Evolutionary conservation across 192 early-diverging fungal genomes (phyloP), one percentile per base, ranked within the genome.

Genomic region (Coemansia sp.): DNA sequence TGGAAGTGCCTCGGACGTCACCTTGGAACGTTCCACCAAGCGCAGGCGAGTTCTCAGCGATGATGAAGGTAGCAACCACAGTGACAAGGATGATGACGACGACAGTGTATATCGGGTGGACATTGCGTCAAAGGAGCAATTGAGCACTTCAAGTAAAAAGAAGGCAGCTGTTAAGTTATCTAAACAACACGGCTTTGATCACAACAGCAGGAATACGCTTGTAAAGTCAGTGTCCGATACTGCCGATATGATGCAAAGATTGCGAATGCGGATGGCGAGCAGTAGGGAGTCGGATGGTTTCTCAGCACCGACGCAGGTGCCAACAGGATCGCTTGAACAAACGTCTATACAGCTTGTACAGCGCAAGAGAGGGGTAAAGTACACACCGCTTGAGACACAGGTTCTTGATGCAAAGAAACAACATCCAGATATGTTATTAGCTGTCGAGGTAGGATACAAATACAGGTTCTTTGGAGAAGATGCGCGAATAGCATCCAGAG

Each of bases 361-460:
- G 69, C 80, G 80, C 19, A 41, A 40, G 41, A 46, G 51, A 19
- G 75, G 75, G 11, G 55, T 55, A 8, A 84, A 84, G 41, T 91
- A 89, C 69, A 97, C 94, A 12, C 93, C 95, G 15, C 80, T 97
- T 22, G 95, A 97, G 71, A 62, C 81, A 21, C 95, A 97, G 67
- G 90, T 89, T 59, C 74, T 93, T 18, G 90, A 91, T 11, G 80
- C 93, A 37, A 94, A 92, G 70, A 69, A 74, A 15, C 65, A 85
- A 54, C 73, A 95, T 72, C 90, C 91, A 1, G 90, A 88, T 66
- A 84, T 86, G 36, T 62, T 97, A 16, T 84, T 97, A 42, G 87
- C 89, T 1, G 88, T 97, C 5, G 95, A 97, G 71, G 95, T 97
- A 11, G 95, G 95, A n/a, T 95, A 97, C 86, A 94, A 94, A 78